phyloP scores from a whole-genome alignment of 164 flowering plant species.

The Akebia trifoliata region DNA sequence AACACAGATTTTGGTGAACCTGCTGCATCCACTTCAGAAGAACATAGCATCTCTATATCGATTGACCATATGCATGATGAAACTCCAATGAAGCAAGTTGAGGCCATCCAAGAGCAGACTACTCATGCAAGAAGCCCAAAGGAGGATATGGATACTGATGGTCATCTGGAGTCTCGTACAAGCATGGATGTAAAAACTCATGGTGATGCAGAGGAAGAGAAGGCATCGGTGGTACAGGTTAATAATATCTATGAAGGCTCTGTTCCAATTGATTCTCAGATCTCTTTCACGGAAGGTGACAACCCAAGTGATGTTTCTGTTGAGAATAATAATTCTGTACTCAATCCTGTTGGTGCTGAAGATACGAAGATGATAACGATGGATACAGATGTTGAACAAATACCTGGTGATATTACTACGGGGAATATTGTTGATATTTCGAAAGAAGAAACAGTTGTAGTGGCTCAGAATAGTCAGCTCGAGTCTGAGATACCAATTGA shows the following conservation, averaged over 20 bases:
- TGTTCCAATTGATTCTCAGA: too few relatives aligned
- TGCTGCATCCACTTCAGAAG: conserved; percentile 5
- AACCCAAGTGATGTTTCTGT: not conserved
- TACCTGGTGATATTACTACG: not conserved
- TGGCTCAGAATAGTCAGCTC: not conserved
- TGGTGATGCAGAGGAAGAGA: conserved; percentile 4
- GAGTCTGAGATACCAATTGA: not conserved
- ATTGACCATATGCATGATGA: conserved; percentile 12
- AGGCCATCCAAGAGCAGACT: conserved; percentile 9
- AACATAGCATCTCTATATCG: conserved; percentile 4
- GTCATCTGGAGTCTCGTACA: not conserved
- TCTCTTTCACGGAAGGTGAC: not conserved
- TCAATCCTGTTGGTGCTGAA: not conserved
- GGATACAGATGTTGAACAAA: not conserved
- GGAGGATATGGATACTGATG: conserved; percentile 16
- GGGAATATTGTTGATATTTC: not conserved
- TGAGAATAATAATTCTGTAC: conserved; percentile 2
- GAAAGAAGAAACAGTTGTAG: not conserved
- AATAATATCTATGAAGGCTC: not conserved
- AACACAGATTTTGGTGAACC: conserved; percentile 11
- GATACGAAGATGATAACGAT: conserved; percentile 12
- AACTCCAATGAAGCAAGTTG: conserved; percentile 5
- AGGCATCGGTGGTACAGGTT: not conserved
- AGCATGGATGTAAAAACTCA: conserved; percentile 8
- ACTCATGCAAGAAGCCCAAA: conserved; percentile 3